Evolutionary conservation across 225 moss, liverwort and hornwort genomes (phyloP), one percentile per base, ranked within the genome.

Genomic region (Climacium dendroides): DNA sequence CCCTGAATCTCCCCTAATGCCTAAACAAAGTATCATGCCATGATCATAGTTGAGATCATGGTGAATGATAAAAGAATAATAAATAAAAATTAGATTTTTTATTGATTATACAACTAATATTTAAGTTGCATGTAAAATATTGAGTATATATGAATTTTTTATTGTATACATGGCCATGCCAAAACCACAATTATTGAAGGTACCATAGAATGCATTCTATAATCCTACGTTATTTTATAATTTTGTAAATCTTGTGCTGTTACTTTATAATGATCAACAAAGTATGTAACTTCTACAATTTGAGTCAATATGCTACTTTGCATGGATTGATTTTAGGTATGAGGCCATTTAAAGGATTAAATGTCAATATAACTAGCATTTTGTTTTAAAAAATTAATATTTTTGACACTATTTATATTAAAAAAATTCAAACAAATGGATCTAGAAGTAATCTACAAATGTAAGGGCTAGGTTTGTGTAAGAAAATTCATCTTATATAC

Each of bases 21-120:
- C 45, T 45, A 45, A 45, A 45, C 45, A 45, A 45, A 45, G 45
- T 45, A 45, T 45, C 45, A 45, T 6, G 1, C 7, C 2, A 66
- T 22, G 0, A 22, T 12, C 12, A 37, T n/a, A 2, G 2, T 66
- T 2, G n/a, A 66, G 0, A 22, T 12, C 12, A 37, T n/a, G 4
- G 2, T 66, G 4, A 66, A 66, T 66, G 19, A 37, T 12, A 66
- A 66, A 2, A 34, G 1, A 66, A 37, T 4, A 7, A n/a, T 66
- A 66, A 64, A 39, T 69, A 39, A 37, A 24, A 39, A 7, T 7
- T 12, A 6, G 12, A n/a, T 0, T 7, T 24, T 69, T 69, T 69
- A 39, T 39, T 69, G 23, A 37, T 67, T 23, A 19, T 23, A 37
- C 7, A 37, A 22, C 37, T 67, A 37, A 3, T 7, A 67, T 67